Evolutionary conservation across 352 stramenopile genomes (phyloP), one percentile per base, ranked within the genome.

Genomic region (Pythium sp.): DNA sequence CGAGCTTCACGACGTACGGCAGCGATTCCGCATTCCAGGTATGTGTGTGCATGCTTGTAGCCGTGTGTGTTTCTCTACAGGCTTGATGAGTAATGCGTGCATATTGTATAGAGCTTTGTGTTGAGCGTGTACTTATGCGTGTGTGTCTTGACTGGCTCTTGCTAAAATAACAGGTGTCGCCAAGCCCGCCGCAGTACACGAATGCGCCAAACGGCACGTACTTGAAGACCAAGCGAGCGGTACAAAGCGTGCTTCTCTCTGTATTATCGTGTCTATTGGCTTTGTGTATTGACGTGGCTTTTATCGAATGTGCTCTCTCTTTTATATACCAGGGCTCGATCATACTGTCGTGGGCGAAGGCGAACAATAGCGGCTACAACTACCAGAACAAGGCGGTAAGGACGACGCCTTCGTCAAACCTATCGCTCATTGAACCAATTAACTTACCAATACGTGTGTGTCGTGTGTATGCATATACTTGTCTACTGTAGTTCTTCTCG

Each of bases 331-430:
- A 95, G 87, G 87, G 87, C 53, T 77, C 84, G 28, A 89, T 95
- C 66, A 91, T 95, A 82, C 68, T 95, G 49, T 93, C 83, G 64
- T 95, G 87, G 87, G 87, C 86, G 24, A 89, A 87, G 62, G 73
- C 83, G 47, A 87, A 72, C 26, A 84, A 87, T 68, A 81, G 71
- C 7, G 80, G 84, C 63, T 93, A 94, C 70, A 84, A 86, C 76
- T 93, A 90, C 75, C 87, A 84, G 67, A 89, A 90, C 64, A 95
- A 95, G 78, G 82, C 82, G 69, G 87, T 95, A 43, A 47, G 74
- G 18, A 36, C 12, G 14, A 46, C 38, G 11, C 38, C 5, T 14
- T 54, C 11, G 22, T 11, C 3, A 58, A 15, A 7, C 15, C 5
- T 56, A 8, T 30, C 2, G 36, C 36, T 41, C 11, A 8, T 41